Evolutionary conservation across 148 eudicot genomes (phyloP).

Genomic region (Agrostemma githago): DNA sequence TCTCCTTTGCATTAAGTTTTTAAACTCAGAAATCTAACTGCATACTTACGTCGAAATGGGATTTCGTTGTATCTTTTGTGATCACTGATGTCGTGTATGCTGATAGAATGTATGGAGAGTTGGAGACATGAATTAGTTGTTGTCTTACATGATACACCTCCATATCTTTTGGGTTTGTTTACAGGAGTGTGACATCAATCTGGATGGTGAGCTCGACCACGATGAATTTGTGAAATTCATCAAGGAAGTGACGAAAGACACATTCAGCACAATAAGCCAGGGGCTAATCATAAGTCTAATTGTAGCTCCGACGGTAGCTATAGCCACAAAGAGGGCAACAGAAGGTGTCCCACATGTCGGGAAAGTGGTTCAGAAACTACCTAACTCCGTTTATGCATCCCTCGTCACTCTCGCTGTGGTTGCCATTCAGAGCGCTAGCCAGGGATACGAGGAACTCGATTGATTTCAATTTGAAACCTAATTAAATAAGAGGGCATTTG

Average conservation of each 20-base stretch:
- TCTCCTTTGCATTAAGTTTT: not conserved
- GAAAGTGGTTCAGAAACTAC: conserved; percentile 71
- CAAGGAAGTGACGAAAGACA: conserved; percentile 47
- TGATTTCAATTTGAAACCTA: not conserved
- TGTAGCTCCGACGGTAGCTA: conserved; percentile 70
- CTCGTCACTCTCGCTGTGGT: conserved; percentile 72
- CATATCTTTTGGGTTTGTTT: not conserved
- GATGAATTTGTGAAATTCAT: conserved; percentile 67
- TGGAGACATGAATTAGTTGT: too few species aligned
- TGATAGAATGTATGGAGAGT: too few species aligned
- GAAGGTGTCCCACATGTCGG: conserved; percentile 80
- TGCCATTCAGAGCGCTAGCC: conserved; percentile 43
- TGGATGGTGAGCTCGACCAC: conserved; percentile 63
- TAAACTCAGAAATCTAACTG: not conserved
- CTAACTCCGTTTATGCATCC: conserved; percentile 72
- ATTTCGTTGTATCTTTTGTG: too few species aligned
- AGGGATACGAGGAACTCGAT: conserved; percentile 25
- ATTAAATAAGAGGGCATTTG: not conserved
- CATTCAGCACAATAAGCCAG: conserved; percentile 57
- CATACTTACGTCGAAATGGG: too few species aligned
- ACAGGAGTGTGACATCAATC: conserved; percentile 65
- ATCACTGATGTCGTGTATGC: too few species aligned
- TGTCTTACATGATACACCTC: too few species aligned
- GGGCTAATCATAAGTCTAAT: conserved; percentile 78
- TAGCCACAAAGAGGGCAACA: conserved; percentile 72